Evolutionary conservation across 352 stramenopile species (phyloP), one percentile per base, ranked within the genome.

Genomic region (Globisporangium abappressorium): DNA sequence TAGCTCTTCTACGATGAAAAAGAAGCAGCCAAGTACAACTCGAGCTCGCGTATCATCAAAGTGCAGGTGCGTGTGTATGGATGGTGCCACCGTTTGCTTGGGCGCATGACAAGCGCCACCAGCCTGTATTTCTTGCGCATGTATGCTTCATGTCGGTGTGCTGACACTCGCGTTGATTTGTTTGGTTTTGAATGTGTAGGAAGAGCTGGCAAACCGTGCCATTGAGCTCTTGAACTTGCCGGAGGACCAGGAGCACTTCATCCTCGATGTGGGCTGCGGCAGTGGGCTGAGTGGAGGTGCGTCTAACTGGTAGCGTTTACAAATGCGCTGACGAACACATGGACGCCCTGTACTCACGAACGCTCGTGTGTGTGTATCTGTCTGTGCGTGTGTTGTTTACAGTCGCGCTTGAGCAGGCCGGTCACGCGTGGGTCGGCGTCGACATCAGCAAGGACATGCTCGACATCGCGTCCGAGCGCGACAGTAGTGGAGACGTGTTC

Each of bases 401-500:
- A 92, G 91, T 94, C 78, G 97, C 72, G 66, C 94, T 88, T 9
- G 82, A 96, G 69, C 85, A 96, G 69, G 81, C 95, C 18, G 98
- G 98, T 2, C 97, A 99, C 77, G 90, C 97, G 6, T 99, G 97
- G 97, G 85, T 99, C 26, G 98, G 98, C 55, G 95, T 97, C 63
- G 98, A 99, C 82, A 98, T 99, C 61, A 74, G 88, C 68, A 92
- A 93, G 66, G 95, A 98, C 77, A 99, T 99, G 98, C 90, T 99
- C n/a, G 88, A 98, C 69, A 98, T 99, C 59, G 98, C 97, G 0
- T 94, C 96, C 41, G 96, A 99, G 77, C 83, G 96, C 33, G 90
- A 97, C 57, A 96, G 81, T 47, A 94, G 86, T 66, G 88, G 88
- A 33, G 88, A 96, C 60, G 86, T 96, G 24, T 94, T 98, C 53